Conservation (phyloP, 345 rosid species). For the Arabidopsis arenosa region DNA sequence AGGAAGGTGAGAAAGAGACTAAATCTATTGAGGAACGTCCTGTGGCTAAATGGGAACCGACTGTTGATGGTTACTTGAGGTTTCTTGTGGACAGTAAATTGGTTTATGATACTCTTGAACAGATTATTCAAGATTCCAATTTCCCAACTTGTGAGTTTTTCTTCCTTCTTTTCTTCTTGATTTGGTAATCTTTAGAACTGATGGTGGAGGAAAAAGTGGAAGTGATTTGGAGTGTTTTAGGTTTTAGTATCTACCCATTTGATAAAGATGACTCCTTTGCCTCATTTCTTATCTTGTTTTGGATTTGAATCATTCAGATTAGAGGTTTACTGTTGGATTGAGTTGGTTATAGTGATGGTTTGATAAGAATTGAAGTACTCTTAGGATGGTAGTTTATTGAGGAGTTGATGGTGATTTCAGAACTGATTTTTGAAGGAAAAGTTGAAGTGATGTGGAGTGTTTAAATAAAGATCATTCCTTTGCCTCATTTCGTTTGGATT, state of each 20-base stretch:
- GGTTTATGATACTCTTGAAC: slow-evolving; percentile 90
- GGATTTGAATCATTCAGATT: neutral
- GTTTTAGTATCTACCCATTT: neutral
- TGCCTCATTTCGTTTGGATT: neutral
- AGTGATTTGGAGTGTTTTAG: neutral
- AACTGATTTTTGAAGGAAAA: neutral
- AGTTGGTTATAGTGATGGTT: neutral
- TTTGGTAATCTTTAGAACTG: neutral
- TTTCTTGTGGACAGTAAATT: slow-evolving; percentile 91
- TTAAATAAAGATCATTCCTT: slow-evolving; percentile 2
- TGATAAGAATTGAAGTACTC: neutral
- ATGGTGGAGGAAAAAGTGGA: neutral
- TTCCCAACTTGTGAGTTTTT: slow-evolving; percentile 77
- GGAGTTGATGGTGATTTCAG: neutral
- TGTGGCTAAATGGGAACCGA: slow-evolving; percentile 76
- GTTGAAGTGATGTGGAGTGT: too few species aligned
- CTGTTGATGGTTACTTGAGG: slow-evolving; percentile 80
- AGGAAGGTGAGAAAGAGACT: slow-evolving; percentile 85
- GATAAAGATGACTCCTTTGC: neutral
- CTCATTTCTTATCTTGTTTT: neutral
- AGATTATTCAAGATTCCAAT: slow-evolving; percentile 62
- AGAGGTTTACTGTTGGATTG: neutral
- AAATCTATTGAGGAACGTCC: slow-evolving; percentile 71
- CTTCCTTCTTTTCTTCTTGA: neutral
- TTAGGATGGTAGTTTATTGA: too few species aligned